Evolutionary conservation across 2,329 filamentous ascomycete genomes (phyloP).

Genomic region (Aspergillus pseudoviridinutans): DNA sequence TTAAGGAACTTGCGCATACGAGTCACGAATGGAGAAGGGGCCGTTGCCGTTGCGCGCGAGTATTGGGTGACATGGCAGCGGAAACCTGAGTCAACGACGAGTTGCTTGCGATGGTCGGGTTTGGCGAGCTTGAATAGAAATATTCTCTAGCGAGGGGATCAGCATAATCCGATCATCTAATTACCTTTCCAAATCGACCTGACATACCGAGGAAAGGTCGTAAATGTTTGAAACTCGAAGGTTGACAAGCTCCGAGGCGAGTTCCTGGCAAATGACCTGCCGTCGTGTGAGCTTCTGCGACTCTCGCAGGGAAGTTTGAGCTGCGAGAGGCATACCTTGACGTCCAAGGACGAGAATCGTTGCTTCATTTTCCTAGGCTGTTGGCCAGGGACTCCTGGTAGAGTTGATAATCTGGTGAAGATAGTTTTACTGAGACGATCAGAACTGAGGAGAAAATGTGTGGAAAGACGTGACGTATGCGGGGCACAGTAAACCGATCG

Average conservation of each 20-base stretch:
- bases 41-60: slow-evolving; percentile 76
- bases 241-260: slow-evolving; percentile 69
- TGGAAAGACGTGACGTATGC: slow-evolving; percentile 33
- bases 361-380: slow-evolving; percentile 49
- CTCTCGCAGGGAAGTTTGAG: not conserved
- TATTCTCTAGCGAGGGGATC: slow-evolving; percentile 59
- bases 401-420: slow-evolving; percentile 2
- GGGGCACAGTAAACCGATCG: slow-evolving; percentile 23
- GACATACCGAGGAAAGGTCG: slow-evolving; percentile 73
- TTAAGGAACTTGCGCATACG: slow-evolving; percentile 84
- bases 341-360: slow-evolving; percentile 56
- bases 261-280: slow-evolving; percentile 91
- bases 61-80: slow-evolving; percentile 92
- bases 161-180: not conserved
- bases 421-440: slow-evolving; percentile 14
- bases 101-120: slow-evolving; percentile 80
- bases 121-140: slow-evolving; percentile 94
- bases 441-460: slow-evolving; percentile 7
- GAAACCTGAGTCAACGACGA: slow-evolving; percentile 92
- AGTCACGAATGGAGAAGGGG: slow-evolving; percentile 80
- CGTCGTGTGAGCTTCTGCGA: slow-evolving; percentile 2
- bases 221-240: slow-evolving; percentile 91
- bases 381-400: slow-evolving; percentile 9
- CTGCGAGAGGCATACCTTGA: slow-evolving; percentile 43
- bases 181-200: not conserved